Conservation (phyloP, 2,329 filamentous ascomycete species). For the Dothiorella sarmentorum region DNA sequence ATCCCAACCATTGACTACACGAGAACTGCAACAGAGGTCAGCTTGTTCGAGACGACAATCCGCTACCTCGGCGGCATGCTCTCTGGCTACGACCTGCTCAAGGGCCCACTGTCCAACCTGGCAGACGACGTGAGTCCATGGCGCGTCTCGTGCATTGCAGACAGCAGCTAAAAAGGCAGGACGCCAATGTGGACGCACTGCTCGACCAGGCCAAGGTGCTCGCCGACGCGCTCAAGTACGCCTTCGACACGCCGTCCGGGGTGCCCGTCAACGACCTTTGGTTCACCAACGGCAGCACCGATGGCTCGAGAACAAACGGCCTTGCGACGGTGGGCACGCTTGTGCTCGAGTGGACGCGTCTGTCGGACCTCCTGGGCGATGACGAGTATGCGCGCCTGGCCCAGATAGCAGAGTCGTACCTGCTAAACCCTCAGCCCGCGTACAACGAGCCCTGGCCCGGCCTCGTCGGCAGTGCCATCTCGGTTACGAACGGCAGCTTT, state of each 20-base stretch:
- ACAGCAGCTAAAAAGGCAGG: not conserved
- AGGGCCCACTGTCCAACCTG: constrained; percentile 58
- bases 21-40: constrained; percentile 57
- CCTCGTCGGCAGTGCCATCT: constrained; percentile 65
- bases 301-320: constrained; percentile 59
- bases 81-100: constrained; percentile 71
- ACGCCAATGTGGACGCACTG: constrained; percentile 53
- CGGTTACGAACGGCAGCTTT: constrained; percentile 64
- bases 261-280: constrained; percentile 68
- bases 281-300: constrained; percentile 52
- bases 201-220: constrained; percentile 65
- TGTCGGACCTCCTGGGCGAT: constrained; percentile 72
- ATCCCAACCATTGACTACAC: constrained; percentile 70
- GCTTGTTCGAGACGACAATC: constrained; percentile 87
- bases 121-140: constrained; percentile 38
- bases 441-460: constrained; percentile 71
- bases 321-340: constrained; percentile 75
- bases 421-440: constrained; percentile 63
- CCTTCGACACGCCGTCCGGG: constrained; percentile 73
- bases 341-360: constrained; percentile 77
- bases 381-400: constrained; percentile 62
- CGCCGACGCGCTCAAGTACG: constrained; percentile 69
- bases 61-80: constrained; percentile 79
- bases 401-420: constrained; percentile 65
- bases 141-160: not conserved